Evolutionary conservation across 768 basidiomycete genomes (phyloP), one percentile per base, ranked within the genome.

Genomic region (Tephrocybe sp.): DNA sequence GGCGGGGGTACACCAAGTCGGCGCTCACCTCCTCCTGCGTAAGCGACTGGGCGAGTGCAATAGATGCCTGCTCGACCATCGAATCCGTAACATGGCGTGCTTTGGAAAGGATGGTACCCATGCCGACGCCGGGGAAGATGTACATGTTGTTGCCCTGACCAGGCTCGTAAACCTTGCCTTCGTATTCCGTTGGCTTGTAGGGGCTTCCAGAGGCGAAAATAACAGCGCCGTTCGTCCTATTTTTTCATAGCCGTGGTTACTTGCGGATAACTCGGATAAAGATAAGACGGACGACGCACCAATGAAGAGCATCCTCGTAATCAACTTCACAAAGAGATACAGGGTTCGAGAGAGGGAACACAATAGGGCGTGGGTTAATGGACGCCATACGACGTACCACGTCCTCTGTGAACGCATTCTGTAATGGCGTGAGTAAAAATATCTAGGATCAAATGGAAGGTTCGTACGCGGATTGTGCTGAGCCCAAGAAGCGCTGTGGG

Each of bases 121-220:
- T 68, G 1, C 85, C 87, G 51, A 88, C 68, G 14, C 77, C 76
- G 14, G 77, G 78, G 67, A 81, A 82, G 58, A 83, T 81, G 65
- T 83, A 84, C 84, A 89, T 85, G 68, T 89, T 91, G 67, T 91
- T 91, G 9, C 87, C 87, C 64, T 91, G 89, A 0, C 84, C 86
- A 1, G 89, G 80, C 54, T 84, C 82, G 54, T 79, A 70, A 0
- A 59, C 53, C 39, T 70, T 76, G 20, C 78, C 79, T 31, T 76
- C 65, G 60, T 68, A 75, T 42, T 73, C 71, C 39, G 82, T 66
- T 2, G 77, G 63, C 14, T 74, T 68, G 71, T 88, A 91, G 0
- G 89, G 89, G 42, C 79, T 81, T 3, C 89, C 89, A 11, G 82
- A 83, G 0, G 88, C 88, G 57, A 85, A 91, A 51, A 90, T 78